Percentiles rank a stretch among this genome's conserved stretches.
Conservation (phyloP, 164 flowering plant species). For the Umbilicus rupestris region DNA sequence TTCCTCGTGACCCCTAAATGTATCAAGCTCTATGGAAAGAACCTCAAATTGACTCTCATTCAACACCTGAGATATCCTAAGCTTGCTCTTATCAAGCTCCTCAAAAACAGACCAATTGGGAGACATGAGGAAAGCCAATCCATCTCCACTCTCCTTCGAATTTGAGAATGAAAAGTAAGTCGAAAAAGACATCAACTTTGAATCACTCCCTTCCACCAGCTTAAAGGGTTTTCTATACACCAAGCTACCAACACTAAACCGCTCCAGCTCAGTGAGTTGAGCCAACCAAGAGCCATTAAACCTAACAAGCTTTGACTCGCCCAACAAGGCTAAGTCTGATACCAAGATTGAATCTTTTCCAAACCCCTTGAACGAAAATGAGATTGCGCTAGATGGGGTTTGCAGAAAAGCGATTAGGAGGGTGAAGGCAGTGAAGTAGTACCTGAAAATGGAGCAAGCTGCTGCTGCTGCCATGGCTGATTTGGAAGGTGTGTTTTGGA, state of each 20-base stretch:
- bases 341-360: conserved; percentile 29
- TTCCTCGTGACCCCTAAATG: conserved; percentile 19
- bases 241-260: conserved; percentile 41
- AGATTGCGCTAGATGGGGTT: conserved; percentile 18
- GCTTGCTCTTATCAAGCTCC: conserved; percentile 18
- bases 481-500: conserved; percentile 20
- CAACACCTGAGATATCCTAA: conserved; percentile 30
- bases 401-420: conserved; percentile 23
- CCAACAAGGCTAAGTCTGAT: conserved; percentile 37
- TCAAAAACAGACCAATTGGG: conserved; percentile 25
- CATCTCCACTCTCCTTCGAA: conserved; percentile 45
- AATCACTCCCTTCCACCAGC: conserved; percentile 34
- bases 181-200: conserved; percentile 45
- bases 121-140: conserved; percentile 45
- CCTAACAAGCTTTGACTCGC: conserved; percentile 49
- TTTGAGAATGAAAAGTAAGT: conserved; percentile 57
- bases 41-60: conserved; percentile 16
- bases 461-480: conserved; percentile 17
- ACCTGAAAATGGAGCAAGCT: conserved; percentile 20
- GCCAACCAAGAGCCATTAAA: conserved; percentile 28
- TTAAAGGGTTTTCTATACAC: conserved; percentile 43
- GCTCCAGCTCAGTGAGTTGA: conserved; percentile 29
- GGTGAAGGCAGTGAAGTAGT: conserved; percentile 17
- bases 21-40: conserved; percentile 48
- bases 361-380: conserved; percentile 44